Conservation (phyloP, 1,284 basidiomycete genomes). For the Cryptococcus sp. region DNA sequence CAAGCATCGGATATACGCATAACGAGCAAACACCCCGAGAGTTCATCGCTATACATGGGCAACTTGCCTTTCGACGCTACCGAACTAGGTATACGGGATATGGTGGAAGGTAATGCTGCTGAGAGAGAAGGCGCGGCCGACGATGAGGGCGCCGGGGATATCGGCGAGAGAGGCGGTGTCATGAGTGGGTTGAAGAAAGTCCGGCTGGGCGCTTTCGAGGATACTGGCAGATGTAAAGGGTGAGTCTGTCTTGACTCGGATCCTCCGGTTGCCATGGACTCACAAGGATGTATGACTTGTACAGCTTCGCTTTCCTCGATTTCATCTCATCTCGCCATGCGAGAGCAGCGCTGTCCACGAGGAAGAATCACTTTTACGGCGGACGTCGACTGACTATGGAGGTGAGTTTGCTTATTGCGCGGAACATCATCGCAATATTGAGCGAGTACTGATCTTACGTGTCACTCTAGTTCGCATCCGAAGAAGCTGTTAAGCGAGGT, state of each 20-base stretch:
- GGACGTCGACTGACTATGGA: constrained; percentile 86
- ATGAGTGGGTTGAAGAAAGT: constrained; percentile 78
- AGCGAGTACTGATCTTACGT: not conserved
- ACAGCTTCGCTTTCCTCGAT: constrained; percentile 92
- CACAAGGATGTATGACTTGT: not conserved
- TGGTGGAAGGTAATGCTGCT: constrained; percentile 46
- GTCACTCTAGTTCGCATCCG: constrained; percentile 44
- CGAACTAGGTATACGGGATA: constrained; percentile 65
- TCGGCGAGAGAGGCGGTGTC: constrained; percentile 46
- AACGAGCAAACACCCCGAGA: constrained; percentile 49
- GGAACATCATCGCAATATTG: not conserved
- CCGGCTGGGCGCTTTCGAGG: constrained; percentile 92
- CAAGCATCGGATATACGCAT: constrained; percentile 35
- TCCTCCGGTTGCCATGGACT: not conserved
- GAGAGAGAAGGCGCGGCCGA: constrained; percentile 32
- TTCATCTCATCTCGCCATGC: constrained; percentile 78
- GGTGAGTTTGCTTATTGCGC: constrained; percentile 28
- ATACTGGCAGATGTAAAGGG: constrained; percentile 94
- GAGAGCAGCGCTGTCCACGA: constrained; percentile 77
- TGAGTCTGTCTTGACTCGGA: constrained; percentile 51
- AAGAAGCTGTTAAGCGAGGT: constrained; percentile 41
- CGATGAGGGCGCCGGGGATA: constrained; percentile 41
- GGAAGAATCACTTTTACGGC: constrained; percentile 78
- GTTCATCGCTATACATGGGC: constrained; percentile 46
- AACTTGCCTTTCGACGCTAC: constrained; percentile 69